Conservation (phyloP, 441 rosid species). For the Codiaeum variegatum region DNA sequence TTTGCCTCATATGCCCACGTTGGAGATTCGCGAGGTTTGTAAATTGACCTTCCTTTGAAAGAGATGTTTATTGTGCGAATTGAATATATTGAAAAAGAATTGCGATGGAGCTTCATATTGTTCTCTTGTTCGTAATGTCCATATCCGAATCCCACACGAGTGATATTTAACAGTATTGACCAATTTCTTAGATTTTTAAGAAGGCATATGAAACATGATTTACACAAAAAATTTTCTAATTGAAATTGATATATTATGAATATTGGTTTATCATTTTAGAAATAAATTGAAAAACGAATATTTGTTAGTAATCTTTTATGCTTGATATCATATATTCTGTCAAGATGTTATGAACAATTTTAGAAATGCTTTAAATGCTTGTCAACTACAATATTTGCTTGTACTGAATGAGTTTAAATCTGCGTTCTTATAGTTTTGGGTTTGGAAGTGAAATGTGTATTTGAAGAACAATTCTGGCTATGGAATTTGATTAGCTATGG, state of each 20-base stretch:
- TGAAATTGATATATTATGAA: too few relatives aligned
- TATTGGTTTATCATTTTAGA: too few relatives aligned
- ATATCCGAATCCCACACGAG: background rate
- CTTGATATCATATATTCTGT: background rate
- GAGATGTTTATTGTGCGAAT: background rate
- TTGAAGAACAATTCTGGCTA: background rate
- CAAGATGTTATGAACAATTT: background rate
- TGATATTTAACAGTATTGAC: background rate
- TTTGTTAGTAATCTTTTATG: too few relatives aligned
- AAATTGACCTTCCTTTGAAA: background rate
- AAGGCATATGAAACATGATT: background rate
- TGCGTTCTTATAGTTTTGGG: background rate
- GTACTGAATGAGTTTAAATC: background rate
- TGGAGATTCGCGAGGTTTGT: slow-evolving; percentile 98
- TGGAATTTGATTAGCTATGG: background rate
- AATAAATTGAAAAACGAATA: too few relatives aligned
- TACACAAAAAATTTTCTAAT: background rate
- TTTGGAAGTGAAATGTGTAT: background rate
- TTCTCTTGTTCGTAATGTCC: background rate
- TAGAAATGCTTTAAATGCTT: background rate
- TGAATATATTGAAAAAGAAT: background rate
- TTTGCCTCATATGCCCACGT: slow-evolving; percentile 96
- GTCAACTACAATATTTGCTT: background rate
- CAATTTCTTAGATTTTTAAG: background rate
- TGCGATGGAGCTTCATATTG: background rate